phyloP scores from a whole-genome alignment of 1,139 yeast species.

The Geotrichum fermentans region DNA sequence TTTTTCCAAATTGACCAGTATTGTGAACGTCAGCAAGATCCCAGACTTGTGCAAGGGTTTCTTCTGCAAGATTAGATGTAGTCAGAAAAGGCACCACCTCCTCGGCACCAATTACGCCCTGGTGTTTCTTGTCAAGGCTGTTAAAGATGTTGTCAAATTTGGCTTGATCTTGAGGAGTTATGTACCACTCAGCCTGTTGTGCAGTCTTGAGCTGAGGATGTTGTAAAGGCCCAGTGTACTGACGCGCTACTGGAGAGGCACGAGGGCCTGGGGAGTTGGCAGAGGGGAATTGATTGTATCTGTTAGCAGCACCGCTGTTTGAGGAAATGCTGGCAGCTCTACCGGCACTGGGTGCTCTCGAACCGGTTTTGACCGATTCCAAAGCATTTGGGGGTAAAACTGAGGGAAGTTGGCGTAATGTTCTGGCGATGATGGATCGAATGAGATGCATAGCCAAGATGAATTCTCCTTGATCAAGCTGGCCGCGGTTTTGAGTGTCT shows the following conservation, averaged over 20 bases:
- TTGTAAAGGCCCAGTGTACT: constrained; percentile 24
- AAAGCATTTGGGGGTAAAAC: constrained; percentile 49
- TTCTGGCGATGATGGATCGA: constrained; percentile 70
- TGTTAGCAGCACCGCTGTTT: constrained; percentile 22
- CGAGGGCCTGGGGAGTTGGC: constrained; percentile 22
- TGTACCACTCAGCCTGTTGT: constrained; percentile 62
- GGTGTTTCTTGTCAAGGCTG: constrained; percentile 59
- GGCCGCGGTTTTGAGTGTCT: constrained; percentile 70
- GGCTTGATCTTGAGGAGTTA: constrained; percentile 62
- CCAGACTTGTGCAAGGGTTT: constrained; percentile 86
- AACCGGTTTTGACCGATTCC: constrained; percentile 23
- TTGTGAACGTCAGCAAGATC: constrained; percentile 88
- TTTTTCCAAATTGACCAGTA: constrained; percentile 71
- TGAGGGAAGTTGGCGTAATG: constrained; percentile 63
- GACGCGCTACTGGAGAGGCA: constrained; percentile 24
- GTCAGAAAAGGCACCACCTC: constrained; percentile 87
- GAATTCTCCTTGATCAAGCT: constrained; percentile 67
- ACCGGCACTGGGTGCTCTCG: constrained; percentile 1
- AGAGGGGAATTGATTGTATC: constrained; percentile 23
- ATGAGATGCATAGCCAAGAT: constrained; percentile 93
- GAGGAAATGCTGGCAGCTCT: constrained; percentile 10
- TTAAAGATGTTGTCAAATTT: constrained; percentile 79
- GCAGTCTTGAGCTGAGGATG: constrained; percentile 8
- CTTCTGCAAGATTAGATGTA: constrained; percentile 82
- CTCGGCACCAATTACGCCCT: constrained; percentile 57